A percentile compares a stretch with the other conserved stretches of the same genome.
These are phyloP conservation scores for Botrytis hyacinthi DNA, from an alignment of 2,329 filamentous ascomycete species.

Conservation along the genomic window DNA sequence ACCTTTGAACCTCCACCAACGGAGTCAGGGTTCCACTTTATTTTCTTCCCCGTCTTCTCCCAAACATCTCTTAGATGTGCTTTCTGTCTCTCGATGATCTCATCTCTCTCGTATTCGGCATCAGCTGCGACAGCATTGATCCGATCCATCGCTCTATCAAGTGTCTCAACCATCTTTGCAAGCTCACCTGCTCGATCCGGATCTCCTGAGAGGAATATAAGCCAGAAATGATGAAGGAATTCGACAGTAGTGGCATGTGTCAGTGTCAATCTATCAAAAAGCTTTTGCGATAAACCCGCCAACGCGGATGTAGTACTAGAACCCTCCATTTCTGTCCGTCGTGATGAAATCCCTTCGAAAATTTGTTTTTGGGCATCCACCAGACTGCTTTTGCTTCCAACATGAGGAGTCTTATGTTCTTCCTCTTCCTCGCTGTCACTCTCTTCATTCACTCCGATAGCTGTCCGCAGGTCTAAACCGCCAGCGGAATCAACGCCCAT, in stretches of 20 bases:
- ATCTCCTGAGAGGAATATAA: slow-evolving; percentile 85
- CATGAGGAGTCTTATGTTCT: slow-evolving; percentile 51
- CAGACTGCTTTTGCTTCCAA: slow-evolving; percentile 69
- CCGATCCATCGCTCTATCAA: slow-evolving; percentile 72
- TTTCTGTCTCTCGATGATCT: slow-evolving; percentile 64
- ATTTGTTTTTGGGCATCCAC: slow-evolving; percentile 64
- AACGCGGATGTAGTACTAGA: slow-evolving; percentile 34
- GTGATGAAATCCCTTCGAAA: slow-evolving; percentile 61
- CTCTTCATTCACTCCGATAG: slow-evolving; percentile 68
- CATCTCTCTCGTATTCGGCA: slow-evolving; percentile 71
- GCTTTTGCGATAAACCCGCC: slow-evolving; percentile 46
- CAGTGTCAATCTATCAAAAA: slow-evolving; percentile 62
- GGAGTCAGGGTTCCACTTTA: slow-evolving; percentile 64
- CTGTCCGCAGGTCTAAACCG: slow-evolving; percentile 59
- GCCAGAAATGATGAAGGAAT: slow-evolving; percentile 98
- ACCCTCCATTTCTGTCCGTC: slow-evolving; percentile 58
- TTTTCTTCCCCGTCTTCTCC: slow-evolving; percentile 70
- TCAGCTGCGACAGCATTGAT: slow-evolving; percentile 78
- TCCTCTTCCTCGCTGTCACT: slow-evolving; percentile 66
- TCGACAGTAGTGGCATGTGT: slow-evolving; percentile 93
- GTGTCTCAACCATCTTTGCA: slow-evolving; percentile 75
- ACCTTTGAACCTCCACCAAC: slow-evolving; percentile 73
- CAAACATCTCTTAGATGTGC: slow-evolving; percentile 69
- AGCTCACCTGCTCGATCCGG: slow-evolving; percentile 77
- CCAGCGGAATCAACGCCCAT: slow-evolving; percentile 49